These are phyloP conservation scores for Sarocladium oryzae DNA, from an alignment of 2,329 filamentous ascomycete genomes.

Conservation along the genomic window DNA sequence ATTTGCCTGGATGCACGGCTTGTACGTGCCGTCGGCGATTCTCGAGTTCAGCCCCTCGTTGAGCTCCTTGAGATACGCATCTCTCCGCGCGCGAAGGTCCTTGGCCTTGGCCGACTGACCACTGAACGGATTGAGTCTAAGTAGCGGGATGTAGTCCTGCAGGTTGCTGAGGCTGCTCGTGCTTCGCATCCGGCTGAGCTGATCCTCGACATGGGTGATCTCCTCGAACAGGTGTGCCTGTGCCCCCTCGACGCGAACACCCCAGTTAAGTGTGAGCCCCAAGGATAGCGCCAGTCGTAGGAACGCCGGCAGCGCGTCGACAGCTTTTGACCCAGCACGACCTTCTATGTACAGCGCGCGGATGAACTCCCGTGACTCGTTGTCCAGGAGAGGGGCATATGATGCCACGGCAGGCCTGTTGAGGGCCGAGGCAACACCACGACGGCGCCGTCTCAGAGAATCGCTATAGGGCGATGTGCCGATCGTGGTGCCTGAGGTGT, in stretches of 20 bases:
- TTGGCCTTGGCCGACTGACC: conserved; percentile 50
- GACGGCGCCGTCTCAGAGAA: conserved; percentile 55
- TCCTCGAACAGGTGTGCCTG: conserved; percentile 56
- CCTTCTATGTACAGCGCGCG: conserved; percentile 54
- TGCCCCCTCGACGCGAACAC: conserved; percentile 50
- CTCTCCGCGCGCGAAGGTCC: conserved; percentile 53
- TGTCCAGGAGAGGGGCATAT: conserved; percentile 55
- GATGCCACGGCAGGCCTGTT: conserved; percentile 59
- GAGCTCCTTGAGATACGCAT: conserved; percentile 51
- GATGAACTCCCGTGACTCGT: conserved; percentile 57
- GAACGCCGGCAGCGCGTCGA: conserved; percentile 64
- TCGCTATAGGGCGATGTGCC: conserved; percentile 62
- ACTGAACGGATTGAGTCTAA: conserved; percentile 55
- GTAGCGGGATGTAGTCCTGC: conserved; percentile 54
- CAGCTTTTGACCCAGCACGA: conserved; percentile 41
- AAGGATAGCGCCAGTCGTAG: conserved; percentile 58
- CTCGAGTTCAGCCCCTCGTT: conserved; percentile 53
- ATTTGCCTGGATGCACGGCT: conserved; percentile 62
- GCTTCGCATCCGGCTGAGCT: conserved; percentile 51
- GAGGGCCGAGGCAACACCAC: conserved; percentile 58
- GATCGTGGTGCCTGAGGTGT: conserved; percentile 61
- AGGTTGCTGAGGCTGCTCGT: conserved; percentile 56
- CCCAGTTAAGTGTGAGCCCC: conserved; percentile 60
- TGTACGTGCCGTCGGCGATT: conserved; percentile 53
- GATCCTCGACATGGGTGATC: conserved; percentile 57